Evolutionary conservation across 352 stramenopile genomes (phyloP), one percentile per base, ranked within the genome.

Genomic region (Pythium grandisporangium): DNA sequence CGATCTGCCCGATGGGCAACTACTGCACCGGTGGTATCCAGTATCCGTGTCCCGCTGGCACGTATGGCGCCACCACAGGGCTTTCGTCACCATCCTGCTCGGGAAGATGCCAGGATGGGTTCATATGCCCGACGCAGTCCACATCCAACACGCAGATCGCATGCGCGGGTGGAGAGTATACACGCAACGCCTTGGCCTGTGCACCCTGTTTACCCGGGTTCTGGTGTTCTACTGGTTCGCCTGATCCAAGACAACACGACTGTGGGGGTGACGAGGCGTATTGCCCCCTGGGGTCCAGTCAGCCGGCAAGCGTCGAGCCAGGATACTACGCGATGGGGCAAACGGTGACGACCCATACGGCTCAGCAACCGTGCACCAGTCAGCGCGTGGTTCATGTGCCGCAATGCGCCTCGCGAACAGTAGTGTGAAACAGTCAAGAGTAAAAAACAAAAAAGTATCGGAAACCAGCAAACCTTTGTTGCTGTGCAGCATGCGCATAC

Each of bases 111-210:
- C 60, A 70, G 45, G 51, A 70, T 35, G 77, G 77, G 29, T 76
- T 69, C 30, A 65, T 64, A 6, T 90, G 73, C 39, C 45, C 58
- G 4, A 34, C 32, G 11, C 71, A 69, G 0, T 81, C 76, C 3
- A 61, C 53, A 6, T 70, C 60, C 8, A 41, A 45, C 17, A 79
- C 58, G 17, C 48, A 76, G 42, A 52, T 48, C 19, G 59, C 68
- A 6, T 90, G 77, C 47, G 48, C 61, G 25, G 64, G 70, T 6
- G 77, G 77, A 1, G 61, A 62, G 8, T 87, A 82, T 45, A 70
- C 73, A 3, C 53, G 48, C 16, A 82, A 81, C 32, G 71, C 69
- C n/a, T 53, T 76, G 19, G 37, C 48, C 1, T 90, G 73, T 33
- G 37, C 59, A 3, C 55, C 60, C 6, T 90, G 77, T 25, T 51